Conservation (phyloP, 1,284 basidiomycete species). For the Chiua sp. region DNA sequence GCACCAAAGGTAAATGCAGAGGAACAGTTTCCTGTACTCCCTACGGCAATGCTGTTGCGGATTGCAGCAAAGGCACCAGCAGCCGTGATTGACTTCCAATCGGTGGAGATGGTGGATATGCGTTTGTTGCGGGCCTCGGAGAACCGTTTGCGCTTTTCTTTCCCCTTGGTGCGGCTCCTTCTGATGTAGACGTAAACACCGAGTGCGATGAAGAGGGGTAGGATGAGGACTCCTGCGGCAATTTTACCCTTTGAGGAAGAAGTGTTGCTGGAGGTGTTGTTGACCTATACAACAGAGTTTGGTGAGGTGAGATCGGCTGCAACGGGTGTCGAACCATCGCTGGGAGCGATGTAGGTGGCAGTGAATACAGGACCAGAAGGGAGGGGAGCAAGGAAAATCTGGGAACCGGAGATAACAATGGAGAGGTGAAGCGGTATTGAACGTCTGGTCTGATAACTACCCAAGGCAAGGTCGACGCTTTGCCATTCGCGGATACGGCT, state of each 20-base stretch:
- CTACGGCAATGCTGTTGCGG: constrained; percentile 68
- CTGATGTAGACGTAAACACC: constrained; percentile 59
- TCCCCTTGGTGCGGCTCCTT: constrained; percentile 60
- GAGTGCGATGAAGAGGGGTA: constrained; percentile 61
- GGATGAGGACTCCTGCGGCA: constrained; percentile 81
- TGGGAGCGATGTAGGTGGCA: constrained; percentile 60
- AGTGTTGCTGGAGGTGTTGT: constrained; percentile 43
- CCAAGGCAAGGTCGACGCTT: constrained; percentile 58
- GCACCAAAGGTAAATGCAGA: constrained; percentile 62
- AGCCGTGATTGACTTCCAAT: constrained; percentile 78
- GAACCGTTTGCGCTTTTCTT: constrained; percentile 70
- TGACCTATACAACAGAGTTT: constrained; percentile 44
- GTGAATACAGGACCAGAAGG: constrained; percentile 78
- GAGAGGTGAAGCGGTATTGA: constrained; percentile 65
- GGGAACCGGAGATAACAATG: constrained; percentile 62
- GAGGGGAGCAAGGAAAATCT: constrained; percentile 59
- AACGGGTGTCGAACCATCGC: constrained; percentile 48
- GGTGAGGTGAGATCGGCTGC: constrained; percentile 43
- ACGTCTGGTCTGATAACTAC: constrained; percentile 61
- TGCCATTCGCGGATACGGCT: constrained; percentile 69
- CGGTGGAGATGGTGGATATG: constrained; percentile 79
- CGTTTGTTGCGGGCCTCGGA: constrained; percentile 77
- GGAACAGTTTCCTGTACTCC: constrained; percentile 45
- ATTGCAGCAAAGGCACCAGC: constrained; percentile 77
- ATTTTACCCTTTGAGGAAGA: constrained; percentile 63